phyloP scores from a whole-genome alignment of 208 protist genomes.

The Wallacemonas sp. region DNA sequence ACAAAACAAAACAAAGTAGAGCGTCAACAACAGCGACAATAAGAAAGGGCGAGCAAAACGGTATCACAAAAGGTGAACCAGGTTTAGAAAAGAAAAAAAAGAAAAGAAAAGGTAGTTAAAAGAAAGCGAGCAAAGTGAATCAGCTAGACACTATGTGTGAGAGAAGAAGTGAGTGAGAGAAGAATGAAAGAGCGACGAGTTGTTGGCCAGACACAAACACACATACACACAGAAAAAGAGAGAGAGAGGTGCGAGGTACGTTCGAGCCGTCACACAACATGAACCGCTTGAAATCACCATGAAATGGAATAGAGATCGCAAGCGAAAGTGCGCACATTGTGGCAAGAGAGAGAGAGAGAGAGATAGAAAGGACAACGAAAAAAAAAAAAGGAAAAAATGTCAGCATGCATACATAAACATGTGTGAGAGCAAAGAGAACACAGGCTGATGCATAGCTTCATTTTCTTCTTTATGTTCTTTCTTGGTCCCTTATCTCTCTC shows the following conservation, averaged over 20 bases:
- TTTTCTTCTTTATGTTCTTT: background rate
- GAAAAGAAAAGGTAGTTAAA: slow-evolving; percentile 4
- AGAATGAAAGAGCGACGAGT: background rate
- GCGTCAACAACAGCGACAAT: no score
- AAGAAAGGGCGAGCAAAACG: slow-evolving; percentile 8
- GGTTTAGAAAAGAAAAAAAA: background rate
- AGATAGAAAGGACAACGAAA: no score
- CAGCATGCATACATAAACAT: slow-evolving; percentile 16
- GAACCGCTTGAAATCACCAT: no score
- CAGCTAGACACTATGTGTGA: background rate
- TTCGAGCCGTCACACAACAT: no score
- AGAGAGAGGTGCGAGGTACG: background rate
- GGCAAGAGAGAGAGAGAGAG: no score
- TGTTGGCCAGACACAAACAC: no score
- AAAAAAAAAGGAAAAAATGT: slow-evolving; percentile 19
- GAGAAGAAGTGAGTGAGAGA: background rate
- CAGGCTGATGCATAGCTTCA: background rate
- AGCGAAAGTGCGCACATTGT: no score
- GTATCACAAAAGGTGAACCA: slow-evolving; percentile 1
- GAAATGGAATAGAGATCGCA: no score
- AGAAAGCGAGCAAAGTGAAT: slow-evolving; percentile 6
- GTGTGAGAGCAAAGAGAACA: slow-evolving; percentile 21
- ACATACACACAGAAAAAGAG: background rate
- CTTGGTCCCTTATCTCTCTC: background rate
- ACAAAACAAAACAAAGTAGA: no score